These are phyloP conservation scores for Fusarium redolens DNA, from an alignment of 2,329 filamentous ascomycete species.

Conservation along the genomic window DNA sequence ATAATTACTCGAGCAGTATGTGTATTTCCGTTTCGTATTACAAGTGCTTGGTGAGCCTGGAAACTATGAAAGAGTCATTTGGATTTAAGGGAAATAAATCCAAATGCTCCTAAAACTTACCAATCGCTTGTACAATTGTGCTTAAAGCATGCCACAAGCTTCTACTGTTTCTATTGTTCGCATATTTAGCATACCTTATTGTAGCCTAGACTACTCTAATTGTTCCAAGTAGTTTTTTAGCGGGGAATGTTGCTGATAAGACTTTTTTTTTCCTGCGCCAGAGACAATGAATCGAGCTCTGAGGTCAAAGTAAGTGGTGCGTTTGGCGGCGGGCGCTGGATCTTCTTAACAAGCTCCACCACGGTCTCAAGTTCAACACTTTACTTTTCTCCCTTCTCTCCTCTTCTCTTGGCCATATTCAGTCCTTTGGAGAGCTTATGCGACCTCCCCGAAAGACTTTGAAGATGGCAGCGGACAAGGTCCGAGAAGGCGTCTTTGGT, in stretches of 20 bases:
- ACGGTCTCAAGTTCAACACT: slow-evolving; percentile 6
- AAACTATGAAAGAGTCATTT: not conserved
- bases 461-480: slow-evolving; percentile 65
- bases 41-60: not conserved
- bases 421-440: slow-evolving; percentile 44
- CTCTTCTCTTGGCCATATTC: slow-evolving; percentile 15
- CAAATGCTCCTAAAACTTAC: not conserved
- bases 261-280: slow-evolving; percentile 11
- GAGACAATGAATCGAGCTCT: slow-evolving; percentile 4
- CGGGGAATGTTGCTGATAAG: slow-evolving; percentile 32
- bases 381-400: slow-evolving; percentile 13
- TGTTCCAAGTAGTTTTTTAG: slow-evolving; percentile 15
- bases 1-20: not conserved
- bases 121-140: not conserved
- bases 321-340: slow-evolving; percentile 26
- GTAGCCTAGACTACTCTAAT: not conserved
- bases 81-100: not conserved
- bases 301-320: not conserved
- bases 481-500: slow-evolving; percentile 70
- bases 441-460: slow-evolving; percentile 47
- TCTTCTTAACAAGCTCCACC: slow-evolving; percentile 32
- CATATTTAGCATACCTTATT: not conserved
- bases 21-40: not conserved
- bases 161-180: not conserved
- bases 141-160: not conserved